Conservation (phyloP, 768 basidiomycete genomes). For the Fomitopsis pulvina region DNA sequence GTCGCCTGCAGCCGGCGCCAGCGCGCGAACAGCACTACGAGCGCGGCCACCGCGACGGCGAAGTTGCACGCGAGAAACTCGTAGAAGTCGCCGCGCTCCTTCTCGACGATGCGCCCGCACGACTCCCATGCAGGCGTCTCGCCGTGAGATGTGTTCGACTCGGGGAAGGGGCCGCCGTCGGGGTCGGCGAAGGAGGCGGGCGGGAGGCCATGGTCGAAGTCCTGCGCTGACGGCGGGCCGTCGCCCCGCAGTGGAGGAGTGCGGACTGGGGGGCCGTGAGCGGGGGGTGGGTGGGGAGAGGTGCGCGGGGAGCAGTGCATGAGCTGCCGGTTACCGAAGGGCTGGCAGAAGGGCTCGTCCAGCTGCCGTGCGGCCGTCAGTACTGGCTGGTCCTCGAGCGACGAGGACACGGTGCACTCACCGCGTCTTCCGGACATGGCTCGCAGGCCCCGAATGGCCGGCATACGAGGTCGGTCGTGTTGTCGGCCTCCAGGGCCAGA, state of each 20-base stretch:
- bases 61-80: constrained; percentile 88
- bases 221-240: neutral
- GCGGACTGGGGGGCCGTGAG: constrained; percentile 17
- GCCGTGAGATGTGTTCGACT: constrained; percentile 25
- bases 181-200: constrained; percentile 13
- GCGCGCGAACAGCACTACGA: constrained; percentile 61
- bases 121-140: constrained; percentile 87
- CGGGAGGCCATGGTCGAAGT: constrained; percentile 9
- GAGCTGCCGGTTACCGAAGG: constrained; percentile 90
- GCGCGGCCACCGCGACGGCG: constrained; percentile 57
- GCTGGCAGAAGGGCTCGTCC: constrained; percentile 86
- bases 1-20: constrained; percentile 61
- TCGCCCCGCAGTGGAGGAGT: neutral
- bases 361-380: constrained; percentile 37
- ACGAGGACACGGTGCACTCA: constrained; percentile 28
- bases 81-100: constrained; percentile 83
- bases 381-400: neutral
- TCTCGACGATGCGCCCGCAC: constrained; percentile 77
- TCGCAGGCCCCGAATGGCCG: constrained; percentile 52
- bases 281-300: constrained; percentile 15
- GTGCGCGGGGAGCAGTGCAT: constrained; percentile 64
- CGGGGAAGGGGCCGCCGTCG: neutral
- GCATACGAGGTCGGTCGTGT: constrained; percentile 26
- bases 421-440: constrained; percentile 57
- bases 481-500: neutral